Base-by-base conservation (phyloP, 2,329 filamentous ascomycete genomes). In the Camptophora hylomeconis region DNA sequence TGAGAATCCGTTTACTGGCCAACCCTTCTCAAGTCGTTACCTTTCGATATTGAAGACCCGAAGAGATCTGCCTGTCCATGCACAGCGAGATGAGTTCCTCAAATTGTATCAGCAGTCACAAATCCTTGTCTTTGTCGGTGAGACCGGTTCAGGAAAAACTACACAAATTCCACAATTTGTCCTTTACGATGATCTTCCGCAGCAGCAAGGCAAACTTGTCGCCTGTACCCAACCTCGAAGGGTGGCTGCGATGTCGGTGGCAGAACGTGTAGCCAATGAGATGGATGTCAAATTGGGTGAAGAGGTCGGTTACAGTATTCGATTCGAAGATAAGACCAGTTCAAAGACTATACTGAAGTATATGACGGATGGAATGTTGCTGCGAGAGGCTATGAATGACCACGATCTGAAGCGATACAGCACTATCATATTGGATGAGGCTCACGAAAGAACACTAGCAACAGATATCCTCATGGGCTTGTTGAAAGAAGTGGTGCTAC, bases 161-260 rank as follows among this genome's bases (percentile, higher is more conserved):
- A 98, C 89, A 0, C 89, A 98, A 64, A 95, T 98, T 37, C 89
- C 89, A 2, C 89, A 98, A 56, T 98, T 94, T 54, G 87, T 98
- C 42, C 73, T 98, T 21, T 95, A 80, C 65, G 89, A 98, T 59
- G 89, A 98, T 57, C 69, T 94, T 17, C 87, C 89, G 15, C 82
- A 95, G 47, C 63, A 74, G 39, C 75, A 76, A 44, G 70, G 74
- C 52, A 94, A 94, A 63, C 76, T 94, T 57, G 78, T 98, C 35
- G 89, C 87, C 33, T 98, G 89, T 67, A 98, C 89, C 5, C 89
- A 98, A 58, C 89, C 89, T 39, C 80, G 92, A 54, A 81, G 89
- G 72, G 89, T 98, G 31, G 89, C 92, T 35, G 89, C 89, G 48
- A 98, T 94, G 84, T 94, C 86, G 25, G 89, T 98, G 11, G 89